phyloP scores from a whole-genome alignment of 192 early-diverging fungal genomes.

The Coemansia sp. region DNA sequence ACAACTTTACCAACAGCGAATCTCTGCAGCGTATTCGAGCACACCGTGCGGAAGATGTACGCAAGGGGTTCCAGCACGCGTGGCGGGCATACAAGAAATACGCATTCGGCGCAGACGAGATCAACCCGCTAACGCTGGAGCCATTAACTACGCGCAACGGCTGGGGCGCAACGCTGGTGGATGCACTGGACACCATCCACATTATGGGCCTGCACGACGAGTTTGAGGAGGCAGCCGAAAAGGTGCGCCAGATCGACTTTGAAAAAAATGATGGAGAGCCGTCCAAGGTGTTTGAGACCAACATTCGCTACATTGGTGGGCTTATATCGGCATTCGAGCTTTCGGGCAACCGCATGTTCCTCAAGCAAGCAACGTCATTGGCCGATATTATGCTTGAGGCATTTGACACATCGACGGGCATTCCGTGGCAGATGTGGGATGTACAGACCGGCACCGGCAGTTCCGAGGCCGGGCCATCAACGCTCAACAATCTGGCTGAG shows the following conservation, averaged over 20 bases:
- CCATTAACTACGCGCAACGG: slow-evolving; percentile 56
- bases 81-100: slow-evolving; percentile 79
- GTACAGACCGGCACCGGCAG: slow-evolving; percentile 61
- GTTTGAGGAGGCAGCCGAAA: slow-evolving; percentile 69
- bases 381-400: slow-evolving; percentile 77
- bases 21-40: slow-evolving; percentile 51
- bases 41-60: slow-evolving; percentile 57
- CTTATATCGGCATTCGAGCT: slow-evolving; percentile 81
- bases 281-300: slow-evolving; percentile 83
- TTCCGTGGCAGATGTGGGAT: slow-evolving; percentile 73
- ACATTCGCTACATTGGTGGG: slow-evolving; percentile 84
- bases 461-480: slow-evolving; percentile 42
- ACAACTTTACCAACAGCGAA: slow-evolving; percentile 39
- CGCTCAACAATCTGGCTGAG: slow-evolving; percentile 53
- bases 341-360: slow-evolving; percentile 60
- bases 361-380: slow-evolving; percentile 77
- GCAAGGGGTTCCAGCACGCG: slow-evolving; percentile 62
- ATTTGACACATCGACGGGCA: slow-evolving; percentile 55
- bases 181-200: slow-evolving; percentile 84
- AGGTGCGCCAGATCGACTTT: slow-evolving; percentile 73
- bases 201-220: slow-evolving; percentile 83
- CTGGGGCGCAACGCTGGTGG: slow-evolving; percentile 89
- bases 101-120: slow-evolving; percentile 80
- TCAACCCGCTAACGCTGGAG: slow-evolving; percentile 55
- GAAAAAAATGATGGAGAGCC: slow-evolving; percentile 66